phyloP scores from a whole-genome alignment of 2,329 filamentous ascomycete species.

The Daldinia eschscholtzii region DNA sequence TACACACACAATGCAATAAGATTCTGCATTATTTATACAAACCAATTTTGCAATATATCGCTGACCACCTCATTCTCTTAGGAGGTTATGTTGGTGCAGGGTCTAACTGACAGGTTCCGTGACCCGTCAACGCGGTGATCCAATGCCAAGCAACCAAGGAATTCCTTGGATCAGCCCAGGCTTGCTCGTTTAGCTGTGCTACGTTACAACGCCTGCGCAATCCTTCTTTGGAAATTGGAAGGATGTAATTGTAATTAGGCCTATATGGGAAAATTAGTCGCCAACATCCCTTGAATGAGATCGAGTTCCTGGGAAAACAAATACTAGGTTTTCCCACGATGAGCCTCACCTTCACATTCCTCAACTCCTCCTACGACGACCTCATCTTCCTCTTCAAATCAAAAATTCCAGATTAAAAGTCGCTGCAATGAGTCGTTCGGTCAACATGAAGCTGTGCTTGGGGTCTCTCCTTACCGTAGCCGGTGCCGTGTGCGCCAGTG shows the following conservation, averaged over 20 bases:
- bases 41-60: neutral
- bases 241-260: slow-evolving; percentile 34
- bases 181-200: slow-evolving; percentile 24
- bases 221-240: slow-evolving; percentile 23
- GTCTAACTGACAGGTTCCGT: neutral
- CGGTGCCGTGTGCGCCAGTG: slow-evolving; percentile 27
- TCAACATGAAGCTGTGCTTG: slow-evolving; percentile 39
- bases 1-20: neutral
- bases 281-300: slow-evolving; percentile 12
- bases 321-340: slow-evolving; percentile 20
- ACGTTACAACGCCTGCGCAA: slow-evolving; percentile 33
- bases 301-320: slow-evolving; percentile 19
- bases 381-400: neutral
- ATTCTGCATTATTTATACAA: neutral
- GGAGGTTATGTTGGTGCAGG: neutral
- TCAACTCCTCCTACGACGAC: neutral
- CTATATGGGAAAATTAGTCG: slow-evolving; percentile 34
- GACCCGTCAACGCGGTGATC: neutral
- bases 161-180: slow-evolving; percentile 21
- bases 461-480: slow-evolving; percentile 37
- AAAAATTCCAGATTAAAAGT: neutral
- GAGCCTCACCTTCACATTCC: slow-evolving; percentile 7
- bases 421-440: slow-evolving; percentile 28
- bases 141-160: slow-evolving; percentile 33
- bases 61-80: neutral